Base-by-base conservation (phyloP, 2,329 filamentous ascomycete species). In the Colletotrichum sansevieriae region DNA sequence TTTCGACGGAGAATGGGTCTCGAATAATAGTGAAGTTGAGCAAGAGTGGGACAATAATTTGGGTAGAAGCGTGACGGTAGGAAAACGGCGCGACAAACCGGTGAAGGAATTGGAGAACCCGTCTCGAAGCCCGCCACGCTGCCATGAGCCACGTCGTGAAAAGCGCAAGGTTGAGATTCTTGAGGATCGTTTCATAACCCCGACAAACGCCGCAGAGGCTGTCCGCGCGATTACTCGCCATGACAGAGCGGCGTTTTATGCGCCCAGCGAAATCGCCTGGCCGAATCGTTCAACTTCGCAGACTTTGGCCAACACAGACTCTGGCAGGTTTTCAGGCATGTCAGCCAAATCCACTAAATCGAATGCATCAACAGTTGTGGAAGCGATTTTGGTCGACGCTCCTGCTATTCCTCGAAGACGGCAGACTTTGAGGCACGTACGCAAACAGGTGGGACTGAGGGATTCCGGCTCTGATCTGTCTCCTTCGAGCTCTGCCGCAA, bases 1-100 rank as follows among this genome's bases (percentile, higher is more conserved):
- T 63, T 89, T 88, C 76, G 88, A 91, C 74, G 88, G 87, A 47
- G 85, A 87, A 75, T 91, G 87, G 87, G 80, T 77, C 58, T 80
- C 81, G 37, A 76, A 77, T 35, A 81, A 76, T 29, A 29, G 29
- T 72, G 83, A 87, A 71, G 82, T 84, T 37, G 84, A 84, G 71
- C 79, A 83, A 75, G 85, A 88, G 78, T 88, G 85, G 84, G 85
- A 89, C 72, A 78, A 83, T 70, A 85, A 85, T 76, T 76, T 85
- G 44, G 80, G 83, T 73, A 84, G 85, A 78, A 83, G 86, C 81
- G 85, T 87, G 47, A 84, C 79, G 18, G 82, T 88, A 33, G 83
- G 82, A 72, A 88, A 85, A 73, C 82, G 77, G 73, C 79, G 74
- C 18, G 44, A 74, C 33, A 6, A 76, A 74, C 43, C 68, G 71